Conservation (phyloP, 805 yeast species). For the Schizosaccharomyces lindneri region DNA sequence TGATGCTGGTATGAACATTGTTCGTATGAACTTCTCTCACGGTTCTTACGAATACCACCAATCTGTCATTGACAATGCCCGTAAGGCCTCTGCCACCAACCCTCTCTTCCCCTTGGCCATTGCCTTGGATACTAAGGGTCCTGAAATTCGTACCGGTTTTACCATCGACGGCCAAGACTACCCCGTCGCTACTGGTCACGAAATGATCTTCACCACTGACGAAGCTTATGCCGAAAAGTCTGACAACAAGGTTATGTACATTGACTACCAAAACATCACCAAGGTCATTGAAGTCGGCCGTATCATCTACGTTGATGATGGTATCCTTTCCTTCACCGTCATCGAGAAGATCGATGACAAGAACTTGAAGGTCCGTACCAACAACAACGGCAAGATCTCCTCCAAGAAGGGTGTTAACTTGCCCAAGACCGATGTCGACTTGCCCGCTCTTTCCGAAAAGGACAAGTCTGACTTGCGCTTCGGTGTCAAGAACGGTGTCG, state of each 20-base stretch:
- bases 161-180: conserved; percentile 58
- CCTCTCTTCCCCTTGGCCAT: conserved; percentile 94
- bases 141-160: conserved; percentile 97
- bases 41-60: conserved; percentile 97
- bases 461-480: conserved; percentile 76
- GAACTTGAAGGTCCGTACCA: conserved; percentile 65
- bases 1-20: conserved; percentile 80
- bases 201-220: conserved; percentile 83
- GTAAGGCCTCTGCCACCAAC: conserved; percentile 72
- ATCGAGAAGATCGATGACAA: conserved; percentile 52
- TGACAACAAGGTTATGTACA: conserved; percentile 60
- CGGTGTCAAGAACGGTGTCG: conserved; percentile 93
- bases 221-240: conserved; percentile 44
- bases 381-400: conserved; percentile 85
- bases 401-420: conserved; percentile 98
- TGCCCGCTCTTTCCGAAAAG: conserved; percentile 93
- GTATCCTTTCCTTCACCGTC: conserved; percentile 89
- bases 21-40: conserved; percentile 97
- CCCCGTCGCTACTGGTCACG: conserved; percentile 66
- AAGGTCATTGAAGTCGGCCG: conserved; percentile 73
- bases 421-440: conserved; percentile 96
- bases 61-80: conserved; percentile 83
- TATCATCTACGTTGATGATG: conserved; percentile 88
- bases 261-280: conserved; percentile 91
- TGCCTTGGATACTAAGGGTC: conserved; percentile 98